Base-by-base conservation (phyloP, 768 basidiomycete species). In the Cyclocybe cylindracea region DNA sequence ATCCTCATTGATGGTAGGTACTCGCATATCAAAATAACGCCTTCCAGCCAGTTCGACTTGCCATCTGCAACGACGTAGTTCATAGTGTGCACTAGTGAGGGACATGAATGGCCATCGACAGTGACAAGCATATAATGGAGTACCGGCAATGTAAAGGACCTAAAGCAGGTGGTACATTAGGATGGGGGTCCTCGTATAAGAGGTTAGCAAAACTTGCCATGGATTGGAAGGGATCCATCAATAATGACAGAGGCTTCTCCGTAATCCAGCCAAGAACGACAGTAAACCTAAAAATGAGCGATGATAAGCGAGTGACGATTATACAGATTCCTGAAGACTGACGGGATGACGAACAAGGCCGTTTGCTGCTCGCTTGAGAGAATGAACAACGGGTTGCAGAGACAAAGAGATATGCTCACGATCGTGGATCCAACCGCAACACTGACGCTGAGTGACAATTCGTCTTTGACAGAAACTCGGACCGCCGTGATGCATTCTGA, bases 31-130 rank as follows among this genome's bases (percentile, higher is more conserved):
- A 92, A 76, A 50, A 91, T 84, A 59, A 85, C 68, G 18, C 91
- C 92, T 68, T 96, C 94, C n/a, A 97, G 76, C 76, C 94, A 97
- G 66, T 95, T 96, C 29, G 87, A 90, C 63, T 84, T 89, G 10
- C 93, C 93, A 59, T 97, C 95, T 44, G 84, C 80, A 5, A 95
- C 81, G 16, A 87, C 85, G 61, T 90, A 91, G 62, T 89, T 91
- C 68, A 96, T 91, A 3, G 90, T 89, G 58, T 91, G 72, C 10
- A 91, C 86, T 87, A 51, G 13, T 11, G 31, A 2, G 13, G 37
- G 10, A 44, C 39, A 18, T 48, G 32, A n/a, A 38, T 14, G 5
- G 46, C 19, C 14, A 10, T 4, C 16, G 3, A 32, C 16, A 16
- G 7, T 36, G n/a, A 10, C 18, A 39, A 37, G 44, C 14, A 29